These are phyloP conservation scores for Myrica gale DNA, from an alignment of 306 rosid species.

Conservation along the genomic window DNA sequence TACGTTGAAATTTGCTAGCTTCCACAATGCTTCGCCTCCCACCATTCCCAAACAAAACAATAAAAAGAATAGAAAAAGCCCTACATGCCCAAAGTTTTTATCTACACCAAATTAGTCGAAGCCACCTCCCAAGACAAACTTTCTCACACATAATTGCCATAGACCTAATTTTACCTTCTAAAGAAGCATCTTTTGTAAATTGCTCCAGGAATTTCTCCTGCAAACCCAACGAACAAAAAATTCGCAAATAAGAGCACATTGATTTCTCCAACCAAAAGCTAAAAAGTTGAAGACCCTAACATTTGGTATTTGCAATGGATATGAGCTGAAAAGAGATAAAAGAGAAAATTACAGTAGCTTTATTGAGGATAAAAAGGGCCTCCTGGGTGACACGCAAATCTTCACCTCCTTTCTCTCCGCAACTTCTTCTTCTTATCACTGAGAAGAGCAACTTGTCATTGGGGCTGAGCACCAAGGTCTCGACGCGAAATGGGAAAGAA, in stretches of 20 bases:
- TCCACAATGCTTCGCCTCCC: fast-evolving
- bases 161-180: too few species aligned
- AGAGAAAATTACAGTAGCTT: slow-evolving; percentile 54
- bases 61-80: fast-evolving
- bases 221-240: slow-evolving; percentile 7
- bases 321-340: not conserved
- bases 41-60: too few species aligned
- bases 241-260: not conserved
- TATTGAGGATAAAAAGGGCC: slow-evolving; percentile 69
- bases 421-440: slow-evolving; percentile 18
- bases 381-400: slow-evolving; percentile 54
- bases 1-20: fast-evolving
- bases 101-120: too few species aligned
- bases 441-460: not conserved
- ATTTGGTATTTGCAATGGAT: not conserved
- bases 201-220: slow-evolving; percentile 86
- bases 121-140: too few species aligned
- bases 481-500: too few species aligned
- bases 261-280: not conserved
- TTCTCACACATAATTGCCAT: too few species aligned
- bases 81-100: fast-evolving
- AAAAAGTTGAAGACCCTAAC: not conserved
- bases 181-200: slow-evolving; percentile 49
- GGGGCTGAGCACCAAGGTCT: too few species aligned
- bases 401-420: slow-evolving; percentile 43